phyloP scores from a whole-genome alignment of 202 grass and related monocot species.

The Saccharum hybrid region DNA sequence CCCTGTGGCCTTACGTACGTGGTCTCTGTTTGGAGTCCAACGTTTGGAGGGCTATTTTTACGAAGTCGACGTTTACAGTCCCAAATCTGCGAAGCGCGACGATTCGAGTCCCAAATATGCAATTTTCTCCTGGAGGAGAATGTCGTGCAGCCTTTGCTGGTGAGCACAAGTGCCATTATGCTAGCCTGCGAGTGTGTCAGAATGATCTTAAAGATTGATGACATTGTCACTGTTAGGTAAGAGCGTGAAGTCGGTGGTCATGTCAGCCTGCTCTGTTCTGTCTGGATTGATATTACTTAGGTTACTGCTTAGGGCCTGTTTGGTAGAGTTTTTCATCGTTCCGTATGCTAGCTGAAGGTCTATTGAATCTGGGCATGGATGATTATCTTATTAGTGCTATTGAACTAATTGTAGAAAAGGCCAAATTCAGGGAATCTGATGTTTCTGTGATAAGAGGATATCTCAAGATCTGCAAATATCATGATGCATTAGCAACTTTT shows the following conservation, averaged over 20 bases:
- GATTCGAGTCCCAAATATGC: no score
- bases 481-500: no score
- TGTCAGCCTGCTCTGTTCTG: slow-evolving; percentile 1
- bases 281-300: slow-evolving; percentile 23
- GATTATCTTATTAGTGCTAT: slow-evolving; percentile 63
- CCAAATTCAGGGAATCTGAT: slow-evolving; percentile 55
- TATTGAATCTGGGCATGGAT: slow-evolving; percentile 76
- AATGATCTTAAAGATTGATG: slow-evolving; percentile 96
- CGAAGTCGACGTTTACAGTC: no score
- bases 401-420: slow-evolving; percentile 66
- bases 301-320: background rate
- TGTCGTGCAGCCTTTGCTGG: slow-evolving; percentile 75
- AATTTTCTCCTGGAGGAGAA: no score
- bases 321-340: slow-evolving; percentile 62
- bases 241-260: background rate
- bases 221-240: slow-evolving; percentile 83
- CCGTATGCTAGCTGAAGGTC: slow-evolving; percentile 74
- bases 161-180: slow-evolving; percentile 76
- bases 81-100: no score
- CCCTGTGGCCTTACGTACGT: no score
- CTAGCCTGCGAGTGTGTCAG: slow-evolving; percentile 84
- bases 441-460: slow-evolving; percentile 40
- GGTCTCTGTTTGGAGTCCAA: no score
- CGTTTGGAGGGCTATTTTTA: no score
- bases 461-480: no score